Evolutionary conservation across 2,329 filamentous ascomycete species (phyloP).

Genomic region (Hypoxylon sp.): DNA sequence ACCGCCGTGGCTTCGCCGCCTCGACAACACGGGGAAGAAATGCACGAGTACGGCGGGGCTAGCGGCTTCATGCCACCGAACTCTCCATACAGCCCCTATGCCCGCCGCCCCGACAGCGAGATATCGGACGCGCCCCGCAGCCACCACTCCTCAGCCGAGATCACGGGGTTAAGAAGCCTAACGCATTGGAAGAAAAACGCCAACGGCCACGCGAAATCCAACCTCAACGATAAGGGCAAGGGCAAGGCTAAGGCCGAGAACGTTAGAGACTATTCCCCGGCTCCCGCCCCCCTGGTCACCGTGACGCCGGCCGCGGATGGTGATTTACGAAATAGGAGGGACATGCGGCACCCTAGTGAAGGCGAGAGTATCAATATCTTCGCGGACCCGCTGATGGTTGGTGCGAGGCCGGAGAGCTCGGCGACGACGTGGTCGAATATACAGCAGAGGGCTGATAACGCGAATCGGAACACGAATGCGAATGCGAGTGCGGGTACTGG

Average conservation of each 20-base stretch:
- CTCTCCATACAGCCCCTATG: conserved; percentile 45
- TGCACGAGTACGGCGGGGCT: conserved; percentile 3
- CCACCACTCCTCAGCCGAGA: conserved; percentile 50
- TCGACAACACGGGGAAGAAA: conserved; percentile 12
- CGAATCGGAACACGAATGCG: conserved; percentile 1
- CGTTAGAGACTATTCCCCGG: neutral
- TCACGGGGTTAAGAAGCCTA: conserved; percentile 47
- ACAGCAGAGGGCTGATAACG: conserved; percentile 44
- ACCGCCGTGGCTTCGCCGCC: conserved; percentile 41
- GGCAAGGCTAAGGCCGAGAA: neutral
- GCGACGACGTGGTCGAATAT: conserved; percentile 49
- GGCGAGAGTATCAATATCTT: conserved; percentile 51
- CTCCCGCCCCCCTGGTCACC: conserved; percentile 16
- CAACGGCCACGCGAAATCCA: neutral
- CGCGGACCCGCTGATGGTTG: conserved; percentile 47
- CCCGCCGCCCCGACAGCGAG: conserved; percentile 43
- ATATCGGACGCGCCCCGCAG: conserved; percentile 46
- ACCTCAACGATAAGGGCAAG: neutral
- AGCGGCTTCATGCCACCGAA: conserved; percentile 43
- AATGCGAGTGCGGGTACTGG: neutral
- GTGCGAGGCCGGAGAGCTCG: conserved; percentile 29
- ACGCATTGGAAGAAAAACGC: conserved; percentile 32
- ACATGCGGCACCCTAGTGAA: conserved; percentile 17
- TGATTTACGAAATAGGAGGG: neutral
- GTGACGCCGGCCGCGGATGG: conserved; percentile 22